Evolutionary conservation across 768 basidiomycete species (phyloP), one percentile per base, ranked within the genome.

Genomic region (Boletus edulis): DNA sequence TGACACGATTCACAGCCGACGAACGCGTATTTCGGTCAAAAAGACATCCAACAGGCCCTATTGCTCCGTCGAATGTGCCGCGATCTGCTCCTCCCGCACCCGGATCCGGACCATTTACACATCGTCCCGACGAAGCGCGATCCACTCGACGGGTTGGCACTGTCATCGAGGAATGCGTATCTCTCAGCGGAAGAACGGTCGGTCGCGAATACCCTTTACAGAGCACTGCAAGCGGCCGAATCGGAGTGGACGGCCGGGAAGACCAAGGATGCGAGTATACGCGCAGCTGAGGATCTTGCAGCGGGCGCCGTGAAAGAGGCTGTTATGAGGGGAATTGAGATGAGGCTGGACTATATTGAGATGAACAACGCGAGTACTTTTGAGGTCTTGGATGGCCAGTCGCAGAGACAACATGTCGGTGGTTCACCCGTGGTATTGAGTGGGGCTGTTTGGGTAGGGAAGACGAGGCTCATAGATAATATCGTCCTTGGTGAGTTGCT

Each of bases 21-120:
- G 43, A 83, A 86, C 59, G 86, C 90, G 20, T 98, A 98, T 71
- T 97, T 99, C 58, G 96, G 97, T 1, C 95, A 98, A 72, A 98
- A 98, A 68, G 96, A 98, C 68, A 97, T 99, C 51, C 97, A 99
- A 67, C 97, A 99, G 68, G 93, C 90, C 0, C 75, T 98, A 15
- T 73, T 99, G 43, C 77, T 98, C 32, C 86, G 88, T 34, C 83
- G 85, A 5, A 76, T 98, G 72, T 80, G 81, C 50, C 75, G 79
- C 29, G 97, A 99, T 69, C 76, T 97, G 6, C 81, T 96, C 11
- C 70, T 94, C n/a, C 74, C 87, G 7, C 80, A 91, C 66, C 97
- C 97, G 0, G 75, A 81, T 11, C 74, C 87, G 0, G 73, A 81
- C 27, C 82, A 85, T 63, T 67, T 98, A n/a, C 86, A 88, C 68